phyloP scores from a whole-genome alignment of 176 grass and related monocot species.

The Carex cristatella region DNA sequence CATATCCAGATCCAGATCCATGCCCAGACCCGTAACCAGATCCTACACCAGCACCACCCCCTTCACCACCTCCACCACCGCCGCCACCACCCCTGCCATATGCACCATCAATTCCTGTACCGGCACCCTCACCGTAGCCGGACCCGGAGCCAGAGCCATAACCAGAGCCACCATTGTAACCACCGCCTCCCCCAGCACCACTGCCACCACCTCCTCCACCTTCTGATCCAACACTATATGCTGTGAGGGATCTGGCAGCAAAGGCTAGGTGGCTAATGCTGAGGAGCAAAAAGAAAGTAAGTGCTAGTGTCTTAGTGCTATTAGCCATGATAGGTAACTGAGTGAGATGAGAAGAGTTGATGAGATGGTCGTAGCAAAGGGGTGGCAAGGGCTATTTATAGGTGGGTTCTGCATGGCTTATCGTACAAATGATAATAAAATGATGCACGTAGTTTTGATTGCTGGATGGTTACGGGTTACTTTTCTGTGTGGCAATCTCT shows the following conservation, averaged over 20 bases:
- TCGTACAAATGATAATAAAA: not conserved
- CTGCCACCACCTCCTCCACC: not conserved
- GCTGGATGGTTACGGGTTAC: not conserved
- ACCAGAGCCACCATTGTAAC: not conserved
- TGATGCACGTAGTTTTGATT: slow-evolving; percentile 22
- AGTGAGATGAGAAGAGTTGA: slow-evolving; percentile 1
- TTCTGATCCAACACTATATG: not conserved
- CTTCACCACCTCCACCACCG: not conserved
- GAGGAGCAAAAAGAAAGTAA: slow-evolving; percentile 24
- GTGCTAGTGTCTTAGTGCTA: slow-evolving; percentile 19
- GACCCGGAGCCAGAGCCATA: slow-evolving; percentile 20
- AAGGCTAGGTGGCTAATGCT: slow-evolving; percentile 8
- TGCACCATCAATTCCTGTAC: slow-evolving; percentile 9
- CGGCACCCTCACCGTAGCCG: slow-evolving; percentile 14
- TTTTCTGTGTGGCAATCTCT: not conserved
- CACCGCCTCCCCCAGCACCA: not conserved
- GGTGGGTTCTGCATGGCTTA: slow-evolving; percentile 7
- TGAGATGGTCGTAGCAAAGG: not conserved
- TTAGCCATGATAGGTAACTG: slow-evolving; percentile 7
- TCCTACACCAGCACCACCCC: slow-evolving; percentile 2
- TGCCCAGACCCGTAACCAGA: not conserved
- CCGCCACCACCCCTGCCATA: not conserved
- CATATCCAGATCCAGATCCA: slow-evolving; percentile 16
- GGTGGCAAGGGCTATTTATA: slow-evolving; percentile 17
- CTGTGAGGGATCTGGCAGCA: slow-evolving; percentile 18